Conservation (phyloP, 2,329 filamentous ascomycete genomes). For the Talaromyces sp. region DNA sequence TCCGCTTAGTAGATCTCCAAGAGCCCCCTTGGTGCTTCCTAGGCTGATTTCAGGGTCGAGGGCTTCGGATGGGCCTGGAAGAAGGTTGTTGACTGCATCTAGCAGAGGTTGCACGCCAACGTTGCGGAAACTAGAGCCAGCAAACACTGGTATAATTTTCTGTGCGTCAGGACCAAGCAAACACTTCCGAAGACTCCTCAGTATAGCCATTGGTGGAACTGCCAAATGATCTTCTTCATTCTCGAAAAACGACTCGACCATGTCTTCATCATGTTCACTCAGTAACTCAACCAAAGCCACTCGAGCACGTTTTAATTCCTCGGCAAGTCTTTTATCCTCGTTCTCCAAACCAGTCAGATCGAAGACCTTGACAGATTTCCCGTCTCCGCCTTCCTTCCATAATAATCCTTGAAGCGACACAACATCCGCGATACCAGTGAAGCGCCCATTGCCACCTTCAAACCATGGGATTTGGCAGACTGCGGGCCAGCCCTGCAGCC, state of each 20-base stretch:
- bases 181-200: conserved; percentile 66
- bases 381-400: conserved; percentile 65
- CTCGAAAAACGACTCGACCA: conserved; percentile 80
- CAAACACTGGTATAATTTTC: conserved; percentile 77
- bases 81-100: conserved; percentile 79
- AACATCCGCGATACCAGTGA: conserved; percentile 80
- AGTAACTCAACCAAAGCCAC: conserved; percentile 74
- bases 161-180: conserved; percentile 60
- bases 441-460: conserved; percentile 63
- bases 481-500: conserved; percentile 77
- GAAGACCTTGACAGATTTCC: conserved; percentile 56
- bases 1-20: conserved; percentile 47
- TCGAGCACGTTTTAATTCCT: conserved; percentile 70
- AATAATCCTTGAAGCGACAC: conserved; percentile 68
- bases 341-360: conserved; percentile 50
- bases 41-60: conserved; percentile 73
- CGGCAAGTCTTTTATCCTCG: conserved; percentile 48
- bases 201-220: conserved; percentile 62
- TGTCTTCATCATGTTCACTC: conserved; percentile 79
- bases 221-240: conserved; percentile 65
- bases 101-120: conserved; percentile 89
- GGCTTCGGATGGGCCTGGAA: conserved; percentile 75
- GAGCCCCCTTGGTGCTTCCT: conserved; percentile 51
- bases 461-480: conserved; percentile 97
- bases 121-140: conserved; percentile 87